These are phyloP conservation scores for Alternaria consortialis DNA, from an alignment of 2,329 filamentous ascomycete genomes.

Conservation along the genomic window DNA sequence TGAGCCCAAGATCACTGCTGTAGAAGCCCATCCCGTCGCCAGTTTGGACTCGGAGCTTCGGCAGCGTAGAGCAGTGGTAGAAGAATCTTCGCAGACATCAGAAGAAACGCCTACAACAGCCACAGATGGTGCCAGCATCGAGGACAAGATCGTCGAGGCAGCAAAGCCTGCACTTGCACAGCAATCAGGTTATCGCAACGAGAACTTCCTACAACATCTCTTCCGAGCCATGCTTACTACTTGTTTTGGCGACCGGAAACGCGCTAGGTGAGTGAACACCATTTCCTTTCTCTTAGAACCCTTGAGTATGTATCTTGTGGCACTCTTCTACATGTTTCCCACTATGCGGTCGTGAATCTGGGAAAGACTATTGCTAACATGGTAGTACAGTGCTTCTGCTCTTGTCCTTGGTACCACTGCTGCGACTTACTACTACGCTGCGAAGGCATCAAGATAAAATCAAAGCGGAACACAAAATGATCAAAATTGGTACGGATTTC, in stretches of 20 bases:
- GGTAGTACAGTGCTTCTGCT: constrained; percentile 12
- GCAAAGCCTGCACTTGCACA: constrained; percentile 5
- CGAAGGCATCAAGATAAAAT: constrained; percentile 3
- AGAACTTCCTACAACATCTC: constrained; percentile 20
- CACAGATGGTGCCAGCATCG: not conserved
- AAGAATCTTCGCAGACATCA: constrained; percentile 8
- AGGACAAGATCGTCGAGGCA: constrained; percentile 5
- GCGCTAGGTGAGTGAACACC: constrained; percentile 33
- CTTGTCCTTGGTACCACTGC: constrained; percentile 16
- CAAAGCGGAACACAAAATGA: not conserved
- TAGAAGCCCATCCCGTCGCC: constrained; percentile 6
- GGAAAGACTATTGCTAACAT: constrained; percentile 6
- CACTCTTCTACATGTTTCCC: not conserved
- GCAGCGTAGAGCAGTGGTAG: constrained; percentile 19
- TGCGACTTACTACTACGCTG: constrained; percentile 21
- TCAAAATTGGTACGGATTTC: not conserved
- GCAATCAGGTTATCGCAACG: constrained; percentile 8
- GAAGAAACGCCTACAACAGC: not conserved
- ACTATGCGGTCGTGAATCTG: not conserved
- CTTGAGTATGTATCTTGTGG: constrained; percentile 7
- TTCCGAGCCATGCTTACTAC: constrained; percentile 21
- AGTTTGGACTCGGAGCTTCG: constrained; percentile 22
- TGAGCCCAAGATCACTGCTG: constrained; percentile 9
- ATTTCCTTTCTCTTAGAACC: not conserved
- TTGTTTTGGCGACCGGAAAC: constrained; percentile 31